Evolutionary conservation across 495 filamentous ascomycete genomes (phyloP).

Genomic region (Hypoxylon crocopeplum): DNA sequence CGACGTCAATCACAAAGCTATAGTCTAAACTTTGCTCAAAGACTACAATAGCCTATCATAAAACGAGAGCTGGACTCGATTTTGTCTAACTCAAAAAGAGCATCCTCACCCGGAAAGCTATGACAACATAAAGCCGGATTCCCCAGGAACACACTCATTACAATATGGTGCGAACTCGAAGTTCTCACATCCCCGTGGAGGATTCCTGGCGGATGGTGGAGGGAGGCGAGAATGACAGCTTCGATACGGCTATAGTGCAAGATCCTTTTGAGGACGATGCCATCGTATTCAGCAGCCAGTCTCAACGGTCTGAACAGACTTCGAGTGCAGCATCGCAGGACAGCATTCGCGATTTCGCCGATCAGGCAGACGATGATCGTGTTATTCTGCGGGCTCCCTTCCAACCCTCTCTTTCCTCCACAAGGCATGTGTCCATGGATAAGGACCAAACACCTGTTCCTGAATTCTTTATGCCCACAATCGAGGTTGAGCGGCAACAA

Average conservation of each 20-base stretch:
- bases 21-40: neutral
- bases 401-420: conserved; percentile 49
- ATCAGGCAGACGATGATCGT: conserved; percentile 52
- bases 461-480: conserved; percentile 52
- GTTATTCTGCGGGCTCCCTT: conserved; percentile 53
- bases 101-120: neutral
- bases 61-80: neutral
- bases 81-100: neutral
- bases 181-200: conserved; percentile 41
- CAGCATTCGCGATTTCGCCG: conserved; percentile 51
- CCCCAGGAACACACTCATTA: neutral
- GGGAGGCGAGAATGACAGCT: conserved; percentile 57
- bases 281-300: conserved; percentile 48
- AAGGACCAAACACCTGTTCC: conserved; percentile 45
- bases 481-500: conserved; percentile 40
- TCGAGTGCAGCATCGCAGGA: conserved; percentile 52
- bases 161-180: conserved; percentile 27
- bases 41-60: neutral
- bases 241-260: conserved; percentile 52
- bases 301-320: conserved; percentile 31
- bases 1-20: neutral
- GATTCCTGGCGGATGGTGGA: conserved; percentile 61
- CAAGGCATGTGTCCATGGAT: conserved; percentile 44
- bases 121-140: conserved; percentile 13
- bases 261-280: conserved; percentile 48